Conservation (phyloP, 768 basidiomycete genomes). For the Symmetrospora coprosmae region DNA sequence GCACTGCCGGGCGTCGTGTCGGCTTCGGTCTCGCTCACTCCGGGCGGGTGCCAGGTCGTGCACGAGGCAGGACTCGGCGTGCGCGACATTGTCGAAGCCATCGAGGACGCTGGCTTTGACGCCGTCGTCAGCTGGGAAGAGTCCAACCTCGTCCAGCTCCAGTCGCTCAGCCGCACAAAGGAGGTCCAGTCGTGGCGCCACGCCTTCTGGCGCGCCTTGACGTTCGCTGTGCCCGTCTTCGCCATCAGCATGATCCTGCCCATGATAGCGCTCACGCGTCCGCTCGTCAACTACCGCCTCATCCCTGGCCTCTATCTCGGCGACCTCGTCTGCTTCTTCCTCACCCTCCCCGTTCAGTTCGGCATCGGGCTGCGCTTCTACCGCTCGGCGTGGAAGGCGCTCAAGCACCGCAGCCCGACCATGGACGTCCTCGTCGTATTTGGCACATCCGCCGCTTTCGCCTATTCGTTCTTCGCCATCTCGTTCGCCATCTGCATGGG, state of each 20-base stretch:
- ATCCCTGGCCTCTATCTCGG: constrained; percentile 62
- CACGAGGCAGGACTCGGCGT: constrained; percentile 63
- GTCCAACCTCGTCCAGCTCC: constrained; percentile 65
- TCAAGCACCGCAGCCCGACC: constrained; percentile 76
- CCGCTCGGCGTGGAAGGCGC: constrained; percentile 71
- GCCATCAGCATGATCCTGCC: constrained; percentile 73
- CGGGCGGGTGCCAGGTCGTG: constrained; percentile 46
- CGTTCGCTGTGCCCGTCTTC: constrained; percentile 87
- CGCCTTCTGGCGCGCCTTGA: constrained; percentile 57
- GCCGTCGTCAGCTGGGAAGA: constrained; percentile 63
- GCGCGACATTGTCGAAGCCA: constrained; percentile 72
- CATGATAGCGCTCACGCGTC: constrained; percentile 49
- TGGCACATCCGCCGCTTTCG: constrained; percentile 84
- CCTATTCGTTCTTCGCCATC: constrained; percentile 67
- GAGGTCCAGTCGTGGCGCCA: constrained; percentile 80
- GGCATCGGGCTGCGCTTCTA: constrained; percentile 73
- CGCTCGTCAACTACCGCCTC: constrained; percentile 45
- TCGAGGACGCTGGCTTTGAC: constrained; percentile 81
- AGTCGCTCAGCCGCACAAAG: constrained; percentile 70
- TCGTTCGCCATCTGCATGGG: constrained; percentile 42
- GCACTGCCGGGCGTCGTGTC: constrained; percentile 57
- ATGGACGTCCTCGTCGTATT: constrained; percentile 98
- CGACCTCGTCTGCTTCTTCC: constrained; percentile 56
- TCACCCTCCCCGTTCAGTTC: constrained; percentile 85
- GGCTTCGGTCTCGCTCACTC: constrained; percentile 58